Conservation (phyloP, 345 rosid genomes). For the Camelina sativa region DNA sequence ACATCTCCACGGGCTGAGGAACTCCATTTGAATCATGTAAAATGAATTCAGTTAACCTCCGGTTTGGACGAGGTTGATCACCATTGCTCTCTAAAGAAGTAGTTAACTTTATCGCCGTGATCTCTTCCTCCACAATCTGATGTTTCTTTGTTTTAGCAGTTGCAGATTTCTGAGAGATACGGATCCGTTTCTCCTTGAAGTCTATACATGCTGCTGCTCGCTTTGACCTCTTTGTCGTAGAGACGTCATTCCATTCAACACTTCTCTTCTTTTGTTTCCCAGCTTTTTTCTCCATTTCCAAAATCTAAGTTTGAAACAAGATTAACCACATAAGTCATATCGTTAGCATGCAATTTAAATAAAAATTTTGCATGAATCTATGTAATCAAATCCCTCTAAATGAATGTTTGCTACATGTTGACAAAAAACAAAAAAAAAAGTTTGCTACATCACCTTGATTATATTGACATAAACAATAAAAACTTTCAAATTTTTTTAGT, state of each 20-base stretch:
- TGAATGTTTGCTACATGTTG: background rate
- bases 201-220: constrained; percentile 75
- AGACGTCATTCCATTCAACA: constrained; percentile 7
- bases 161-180: constrained; percentile 47
- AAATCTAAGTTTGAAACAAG: background rate
- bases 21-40: constrained; percentile 50
- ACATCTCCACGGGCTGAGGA: constrained; percentile 56
- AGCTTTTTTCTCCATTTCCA: constrained; percentile 28
- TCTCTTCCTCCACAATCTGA: constrained; percentile 55
- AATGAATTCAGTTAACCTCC: constrained; percentile 60
- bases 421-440: too few relatives aligned
- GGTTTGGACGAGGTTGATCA: constrained; percentile 46
- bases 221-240: constrained; percentile 62
- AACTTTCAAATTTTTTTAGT: too few relatives aligned
- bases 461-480: background rate
- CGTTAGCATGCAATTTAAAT: background rate
- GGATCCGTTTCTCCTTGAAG: constrained; percentile 63
- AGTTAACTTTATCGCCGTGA: constrained; percentile 49
- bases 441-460: background rate
- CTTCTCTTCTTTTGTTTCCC: constrained; percentile 45
- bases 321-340: background rate
- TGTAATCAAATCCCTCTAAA: background rate
- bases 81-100: constrained; percentile 47
- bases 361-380: background rate
- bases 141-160: constrained; percentile 56